Base-by-base conservation (phyloP, 2,329 filamentous ascomycete species). In the Penicillium sp. region DNA sequence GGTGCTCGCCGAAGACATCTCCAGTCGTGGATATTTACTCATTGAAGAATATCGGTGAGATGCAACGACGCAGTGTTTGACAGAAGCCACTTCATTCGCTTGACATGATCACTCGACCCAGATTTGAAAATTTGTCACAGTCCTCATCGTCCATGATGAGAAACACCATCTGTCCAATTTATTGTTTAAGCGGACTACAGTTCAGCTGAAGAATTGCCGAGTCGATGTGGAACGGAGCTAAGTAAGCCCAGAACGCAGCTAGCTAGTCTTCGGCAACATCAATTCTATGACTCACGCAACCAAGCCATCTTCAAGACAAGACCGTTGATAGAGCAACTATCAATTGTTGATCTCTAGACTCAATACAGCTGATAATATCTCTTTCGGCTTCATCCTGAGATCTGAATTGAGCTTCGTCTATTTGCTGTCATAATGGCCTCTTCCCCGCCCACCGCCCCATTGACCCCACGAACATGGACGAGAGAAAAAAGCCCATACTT, bases 381-480 rank as follows among this genome's bases (percentile, higher is more conserved):
- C 15, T 36, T 36, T 15, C n/a, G 33, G n/a, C 6, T n/a, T n/a
- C n/a, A 8, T 26, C n/a, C 33, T 9, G 39, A 28, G 28, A 15
- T 23, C n/a, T 47, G 23, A 15, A 2, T 29, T 5, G 7, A 41
- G 16, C 13, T 2, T 9, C 41, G 6, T 38, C 29, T 13, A 15
- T 39, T 34, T 9, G 28, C 42, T 45, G 23, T 21, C 26, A 28
- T 21, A 33, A 62, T 62, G 60, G 51, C 60, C 12, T 57, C 46
- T 49, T 44, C 53, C 49, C 49, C 57, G 15, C 55, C 57, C 47
- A 53, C 52, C 45, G 36, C 45, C 41, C 33, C 41, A 18, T 44
- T 51, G 16, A 26, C 57, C 43, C 52, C 57, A 13, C 54, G 45
- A 31, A 60, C 55, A 28, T 63, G 60, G 60, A 57, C 47, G 18